Evolutionary conservation across 2,329 filamentous ascomycete species (phyloP).

Genomic region (Hortaea werneckii): DNA sequence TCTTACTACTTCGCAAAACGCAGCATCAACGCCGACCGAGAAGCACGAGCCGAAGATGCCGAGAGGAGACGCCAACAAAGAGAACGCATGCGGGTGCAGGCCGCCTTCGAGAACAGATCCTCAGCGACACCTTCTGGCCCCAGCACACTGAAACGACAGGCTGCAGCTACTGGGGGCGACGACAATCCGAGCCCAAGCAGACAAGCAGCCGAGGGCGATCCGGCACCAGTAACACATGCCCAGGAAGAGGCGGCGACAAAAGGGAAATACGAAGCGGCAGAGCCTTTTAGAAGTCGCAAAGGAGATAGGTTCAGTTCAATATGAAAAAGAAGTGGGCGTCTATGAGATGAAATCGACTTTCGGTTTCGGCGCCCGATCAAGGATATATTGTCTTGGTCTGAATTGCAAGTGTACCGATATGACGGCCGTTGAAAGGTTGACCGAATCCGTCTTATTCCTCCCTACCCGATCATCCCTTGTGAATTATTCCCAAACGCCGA

Average conservation of each 20-base stretch:
- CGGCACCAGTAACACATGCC: slow-evolving; percentile 76
- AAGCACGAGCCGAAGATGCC: slow-evolving; percentile 58
- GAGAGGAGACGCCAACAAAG: slow-evolving; percentile 44
- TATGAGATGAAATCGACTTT: too few relatives aligned
- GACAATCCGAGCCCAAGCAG: slow-evolving; percentile 13
- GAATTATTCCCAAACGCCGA: too few relatives aligned
- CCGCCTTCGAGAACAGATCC: slow-evolving; percentile 9
- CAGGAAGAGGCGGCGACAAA: slow-evolving; percentile 61
- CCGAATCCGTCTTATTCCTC: too few relatives aligned
- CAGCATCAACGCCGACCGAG: slow-evolving; percentile 84
- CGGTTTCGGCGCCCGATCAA: too few relatives aligned
- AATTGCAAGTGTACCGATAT: too few relatives aligned
- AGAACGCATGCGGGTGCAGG: slow-evolving; percentile 16
- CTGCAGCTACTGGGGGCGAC: slow-evolving; percentile 29
- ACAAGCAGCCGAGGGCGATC: slow-evolving; percentile 43
- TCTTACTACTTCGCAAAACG: slow-evolving; percentile 95
- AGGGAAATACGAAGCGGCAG: slow-evolving; percentile 77
- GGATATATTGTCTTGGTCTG: too few relatives aligned
- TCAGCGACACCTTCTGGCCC: slow-evolving; percentile 2
- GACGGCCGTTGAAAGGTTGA: too few relatives aligned
- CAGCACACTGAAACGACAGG: slow-evolving; percentile 8
- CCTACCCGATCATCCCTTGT: too few relatives aligned
- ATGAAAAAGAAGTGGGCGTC: too few relatives aligned
- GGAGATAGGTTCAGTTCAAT: slow-evolving; percentile 65
- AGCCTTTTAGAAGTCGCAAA: slow-evolving; percentile 66